Evolutionary conservation across 75 land plant species (phyloP), one percentile per base, ranked within the genome.

Genomic region (Azolla pinnata): DNA sequence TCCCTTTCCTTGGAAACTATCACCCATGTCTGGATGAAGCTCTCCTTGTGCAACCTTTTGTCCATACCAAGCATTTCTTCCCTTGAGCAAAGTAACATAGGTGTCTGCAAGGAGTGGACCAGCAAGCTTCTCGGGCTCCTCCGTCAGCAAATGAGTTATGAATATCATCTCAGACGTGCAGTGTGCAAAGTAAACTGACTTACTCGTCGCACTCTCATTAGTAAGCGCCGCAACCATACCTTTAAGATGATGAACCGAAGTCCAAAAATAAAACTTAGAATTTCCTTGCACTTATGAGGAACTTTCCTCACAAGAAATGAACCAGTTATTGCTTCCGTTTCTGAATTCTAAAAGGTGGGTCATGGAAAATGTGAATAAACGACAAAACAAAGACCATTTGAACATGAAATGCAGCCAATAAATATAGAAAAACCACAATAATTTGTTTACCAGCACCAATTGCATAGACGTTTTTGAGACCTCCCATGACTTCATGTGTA

Each of bases 61-160:
- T 29, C 79, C 79, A 63, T 77, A 77, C 79, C 79, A 77, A 38
- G 79, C 79, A 74, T 77, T 77, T 9, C 79, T 80, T 33, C 79
- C 79, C 64, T 77, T 77, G 38, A 77, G 59, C 26, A 77, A 47
- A 1, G 79, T 77, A 44, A 77, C 79, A 62, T 77, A 77, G 48
- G 79, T 77, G 42, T 77, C 79, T 20, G 79, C 79, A 19, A 77
- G 79, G 49, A 77, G 57, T 26, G 78, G 79, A 57, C 79, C 79
- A 35, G 79, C 79, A 28, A 77, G 58, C 21, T 62, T 58, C 52
- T 75, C 79, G 9, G 79, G 79, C 44, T 77, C 65, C 51, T 77
- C 78, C 0, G 77, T 45, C 49, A 77, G 56, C 35, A 77, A 38
- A 57, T 75, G 79, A 30, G 79, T 77, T 45, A 77, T 77, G 66